phyloP scores from a whole-genome alignment of 129 eudicot species.

The Smallanthus sonchifolius region DNA sequence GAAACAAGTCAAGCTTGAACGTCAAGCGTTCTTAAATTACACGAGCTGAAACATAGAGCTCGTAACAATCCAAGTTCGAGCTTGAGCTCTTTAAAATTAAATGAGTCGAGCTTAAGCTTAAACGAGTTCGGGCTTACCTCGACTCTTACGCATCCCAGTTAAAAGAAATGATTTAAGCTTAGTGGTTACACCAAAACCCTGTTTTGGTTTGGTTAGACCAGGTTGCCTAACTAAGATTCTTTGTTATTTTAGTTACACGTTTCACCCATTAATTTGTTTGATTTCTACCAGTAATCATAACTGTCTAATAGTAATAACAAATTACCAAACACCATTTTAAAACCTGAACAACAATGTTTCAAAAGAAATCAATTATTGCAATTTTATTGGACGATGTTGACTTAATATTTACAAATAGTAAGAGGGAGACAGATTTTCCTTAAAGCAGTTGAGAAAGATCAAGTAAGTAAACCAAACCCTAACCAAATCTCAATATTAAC shows the following conservation, averaged over 20 bases:
- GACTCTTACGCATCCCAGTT: background rate
- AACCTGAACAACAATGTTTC: background rate
- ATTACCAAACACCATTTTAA: background rate
- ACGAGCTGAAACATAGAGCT: no score
- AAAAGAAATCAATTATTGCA: background rate
- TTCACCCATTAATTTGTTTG: background rate
- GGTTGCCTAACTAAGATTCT: conserved; percentile 13
- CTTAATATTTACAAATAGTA: background rate
- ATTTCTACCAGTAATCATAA: background rate
- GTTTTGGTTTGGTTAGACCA: conserved; percentile 16
- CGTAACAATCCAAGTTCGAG: no score
- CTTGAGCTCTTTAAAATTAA: no score
- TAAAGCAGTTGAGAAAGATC: conserved; percentile 14
- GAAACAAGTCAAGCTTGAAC: no score
- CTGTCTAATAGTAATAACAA: background rate
- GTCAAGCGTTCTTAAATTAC: no score
- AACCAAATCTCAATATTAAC: conserved; percentile 13
- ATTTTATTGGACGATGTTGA: conserved; percentile 7
- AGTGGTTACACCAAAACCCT: conserved; percentile 46
- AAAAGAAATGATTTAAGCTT: background rate
- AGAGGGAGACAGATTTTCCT: conserved; percentile 13
- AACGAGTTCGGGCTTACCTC: no score
- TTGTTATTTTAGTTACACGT: background rate
- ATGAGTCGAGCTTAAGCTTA: no score
- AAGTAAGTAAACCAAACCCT: conserved; percentile 27